These are phyloP conservation scores for Salix purpurea DNA, from an alignment of 345 rosid species.

Conservation along the genomic window DNA sequence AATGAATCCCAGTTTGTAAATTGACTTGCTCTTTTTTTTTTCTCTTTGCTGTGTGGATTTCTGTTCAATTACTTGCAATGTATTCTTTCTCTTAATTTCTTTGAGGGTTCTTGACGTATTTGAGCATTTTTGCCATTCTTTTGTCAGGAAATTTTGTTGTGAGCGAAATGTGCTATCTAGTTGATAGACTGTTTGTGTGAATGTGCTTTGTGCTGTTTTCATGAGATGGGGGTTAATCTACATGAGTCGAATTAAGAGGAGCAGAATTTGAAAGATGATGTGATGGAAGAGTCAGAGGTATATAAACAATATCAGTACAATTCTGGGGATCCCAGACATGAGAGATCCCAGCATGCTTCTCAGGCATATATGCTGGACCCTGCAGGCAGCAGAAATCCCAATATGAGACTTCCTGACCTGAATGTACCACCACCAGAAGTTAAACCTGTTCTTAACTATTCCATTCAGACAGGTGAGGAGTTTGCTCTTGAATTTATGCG, in stretches of 20 bases:
- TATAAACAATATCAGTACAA: constrained; percentile 33
- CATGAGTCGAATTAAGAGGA: constrained; percentile 30
- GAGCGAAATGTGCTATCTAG: constrained; percentile 5
- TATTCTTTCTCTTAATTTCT: not conserved
- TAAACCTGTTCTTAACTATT: constrained; percentile 66
- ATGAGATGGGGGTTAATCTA: constrained; percentile 1
- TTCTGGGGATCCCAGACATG: constrained; percentile 45
- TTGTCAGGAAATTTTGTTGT: constrained; percentile 3
- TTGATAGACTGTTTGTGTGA: not conserved
- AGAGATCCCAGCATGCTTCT: constrained; percentile 36
- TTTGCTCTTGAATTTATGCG: constrained; percentile 87
- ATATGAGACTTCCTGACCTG: constrained; percentile 36
- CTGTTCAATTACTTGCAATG: not conserved
- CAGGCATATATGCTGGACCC: constrained; percentile 43
- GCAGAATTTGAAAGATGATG: constrained; percentile 36
- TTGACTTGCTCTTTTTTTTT: not conserved
- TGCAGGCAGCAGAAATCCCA: constrained; percentile 33
- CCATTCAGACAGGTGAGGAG: constrained; percentile 91
- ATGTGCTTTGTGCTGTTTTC: constrained; percentile 6
- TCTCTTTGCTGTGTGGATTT: not conserved
- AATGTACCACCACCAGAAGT: constrained; percentile 47
- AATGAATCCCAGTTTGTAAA: not conserved
- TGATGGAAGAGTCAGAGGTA: constrained; percentile 47
- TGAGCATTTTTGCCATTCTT: not conserved
- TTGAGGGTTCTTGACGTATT: not conserved